These are phyloP conservation scores for Pittosporum tobira DNA, from an alignment of 129 eudicot species.

Conservation along the genomic window DNA sequence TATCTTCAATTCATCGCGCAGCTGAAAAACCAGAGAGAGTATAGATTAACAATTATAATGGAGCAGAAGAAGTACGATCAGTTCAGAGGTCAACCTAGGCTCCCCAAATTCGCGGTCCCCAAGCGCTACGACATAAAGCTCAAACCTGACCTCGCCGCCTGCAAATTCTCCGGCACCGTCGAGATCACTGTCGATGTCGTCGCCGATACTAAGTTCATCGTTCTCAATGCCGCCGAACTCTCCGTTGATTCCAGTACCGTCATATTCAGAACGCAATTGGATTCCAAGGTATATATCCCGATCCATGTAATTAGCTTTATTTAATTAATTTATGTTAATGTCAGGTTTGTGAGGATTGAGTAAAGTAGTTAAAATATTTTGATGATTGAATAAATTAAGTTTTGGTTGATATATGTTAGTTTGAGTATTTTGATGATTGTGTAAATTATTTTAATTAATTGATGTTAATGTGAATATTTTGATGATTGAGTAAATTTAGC, in stretches of 20 bases:
- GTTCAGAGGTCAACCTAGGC: conserved; percentile 64
- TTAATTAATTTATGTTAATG: conserved; percentile 1
- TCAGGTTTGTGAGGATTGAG: conserved; percentile 1
- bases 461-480: conserved; percentile 2
- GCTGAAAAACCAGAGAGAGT: neutral
- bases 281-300: conserved; percentile 55
- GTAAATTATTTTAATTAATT: neutral
- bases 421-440: neutral
- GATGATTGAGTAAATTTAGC: no score
- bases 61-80: conserved; percentile 38
- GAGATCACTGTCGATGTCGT: conserved; percentile 62
- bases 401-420: neutral
- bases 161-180: conserved; percentile 73
- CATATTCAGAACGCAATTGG: conserved; percentile 23
- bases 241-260: conserved; percentile 48
- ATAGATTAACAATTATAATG: conserved; percentile 9
- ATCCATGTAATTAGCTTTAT: no score
- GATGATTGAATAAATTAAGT: no score
- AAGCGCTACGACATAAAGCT: conserved; percentile 64
- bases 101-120: conserved; percentile 73
- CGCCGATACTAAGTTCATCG: conserved; percentile 60
- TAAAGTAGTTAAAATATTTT: conserved; percentile 1
- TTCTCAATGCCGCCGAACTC: conserved; percentile 93
- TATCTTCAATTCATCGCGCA: no score
- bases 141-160: conserved; percentile 66